These are phyloP conservation scores for Auricularia auricula-judae DNA, from an alignment of 768 basidiomycete species.

Conservation along the genomic window DNA sequence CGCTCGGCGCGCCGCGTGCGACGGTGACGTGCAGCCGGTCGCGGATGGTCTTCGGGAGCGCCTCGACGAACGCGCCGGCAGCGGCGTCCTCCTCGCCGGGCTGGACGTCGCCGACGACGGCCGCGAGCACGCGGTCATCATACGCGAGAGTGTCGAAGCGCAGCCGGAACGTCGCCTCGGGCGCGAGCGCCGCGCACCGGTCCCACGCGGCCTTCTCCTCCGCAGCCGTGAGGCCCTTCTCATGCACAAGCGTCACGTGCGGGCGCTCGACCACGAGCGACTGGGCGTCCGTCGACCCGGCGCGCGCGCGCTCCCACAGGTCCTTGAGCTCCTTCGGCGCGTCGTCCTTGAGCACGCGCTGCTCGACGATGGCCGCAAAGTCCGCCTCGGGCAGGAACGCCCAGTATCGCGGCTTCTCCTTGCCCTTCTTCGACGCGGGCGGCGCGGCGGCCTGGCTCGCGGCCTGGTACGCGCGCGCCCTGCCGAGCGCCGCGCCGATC, in stretches of 20 bases:
- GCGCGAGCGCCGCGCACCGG: constrained; percentile 33
- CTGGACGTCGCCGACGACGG: constrained; percentile 52
- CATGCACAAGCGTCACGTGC: constrained; percentile 83
- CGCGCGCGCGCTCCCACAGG: constrained; percentile 31
- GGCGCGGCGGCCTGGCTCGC: constrained; percentile 19
- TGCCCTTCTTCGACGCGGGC: constrained; percentile 23
- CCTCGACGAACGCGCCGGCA: constrained; percentile 35
- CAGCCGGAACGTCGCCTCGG: constrained; percentile 49
- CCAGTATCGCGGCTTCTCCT: constrained; percentile 47
- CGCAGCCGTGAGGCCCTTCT: constrained; percentile 30
- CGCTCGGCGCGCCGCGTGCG: constrained; percentile 45
- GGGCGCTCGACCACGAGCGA: constrained; percentile 48
- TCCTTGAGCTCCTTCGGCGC: constrained; percentile 19
- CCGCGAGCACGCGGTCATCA: constrained; percentile 71
- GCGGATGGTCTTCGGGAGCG: constrained; percentile 35
- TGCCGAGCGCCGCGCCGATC: constrained; percentile 40
- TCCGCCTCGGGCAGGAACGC: constrained; percentile 69
- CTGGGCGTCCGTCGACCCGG: constrained; percentile 24
- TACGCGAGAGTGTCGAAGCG: constrained; percentile 55
- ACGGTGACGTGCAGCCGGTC: constrained; percentile 75
- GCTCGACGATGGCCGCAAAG: constrained; percentile 35
- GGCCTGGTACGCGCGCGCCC: constrained; percentile 30
- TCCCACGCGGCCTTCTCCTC: constrained; percentile 35
- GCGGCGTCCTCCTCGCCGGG: constrained; percentile 26
- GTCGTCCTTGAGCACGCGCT: constrained; percentile 26